Evolutionary conservation across 2,329 filamentous ascomycete genomes (phyloP).

Genomic region (Penicillium brasilianum): DNA sequence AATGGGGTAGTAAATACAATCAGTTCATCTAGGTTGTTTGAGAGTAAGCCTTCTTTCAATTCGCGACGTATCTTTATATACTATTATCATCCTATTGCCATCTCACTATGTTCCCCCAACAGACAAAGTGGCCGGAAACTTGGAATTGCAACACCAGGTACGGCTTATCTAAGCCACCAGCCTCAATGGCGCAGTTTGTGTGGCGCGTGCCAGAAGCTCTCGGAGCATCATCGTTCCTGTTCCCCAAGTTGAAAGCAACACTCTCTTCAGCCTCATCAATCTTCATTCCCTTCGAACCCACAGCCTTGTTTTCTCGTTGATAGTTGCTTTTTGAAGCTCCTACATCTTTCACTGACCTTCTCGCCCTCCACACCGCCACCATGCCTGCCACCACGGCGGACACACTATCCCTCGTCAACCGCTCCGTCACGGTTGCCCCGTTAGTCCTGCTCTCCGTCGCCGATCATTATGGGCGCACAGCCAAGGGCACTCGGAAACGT

Average conservation of each 20-base stretch:
- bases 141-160: background rate
- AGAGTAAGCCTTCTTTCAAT: background rate
- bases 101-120: background rate
- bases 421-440: constrained; percentile 95
- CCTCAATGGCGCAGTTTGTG: constrained; percentile 22
- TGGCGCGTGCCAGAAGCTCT: constrained; percentile 29
- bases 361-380: constrained; percentile 41
- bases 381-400: constrained; percentile 98
- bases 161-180: constrained; percentile 26
- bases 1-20: background rate
- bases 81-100: background rate
- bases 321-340: background rate
- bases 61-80: background rate
- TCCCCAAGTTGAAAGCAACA: constrained; percentile 12
- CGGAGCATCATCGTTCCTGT: constrained; percentile 29
- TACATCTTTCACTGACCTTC: constrained; percentile 1
- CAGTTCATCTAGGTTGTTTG: background rate
- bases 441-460: constrained; percentile 96
- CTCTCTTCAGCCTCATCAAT: background rate
- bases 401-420: constrained; percentile 90
- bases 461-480: constrained; percentile 96
- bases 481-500: constrained; percentile 83
- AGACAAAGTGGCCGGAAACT: constrained; percentile 2
- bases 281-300: constrained; percentile 11
- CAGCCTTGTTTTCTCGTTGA: background rate